Percentiles rank a stretch among this genome's conserved stretches.
These are phyloP conservation scores for Cercospora berteroae DNA, from an alignment of 2,329 filamentous ascomycete genomes.

Conservation along the genomic window DNA sequence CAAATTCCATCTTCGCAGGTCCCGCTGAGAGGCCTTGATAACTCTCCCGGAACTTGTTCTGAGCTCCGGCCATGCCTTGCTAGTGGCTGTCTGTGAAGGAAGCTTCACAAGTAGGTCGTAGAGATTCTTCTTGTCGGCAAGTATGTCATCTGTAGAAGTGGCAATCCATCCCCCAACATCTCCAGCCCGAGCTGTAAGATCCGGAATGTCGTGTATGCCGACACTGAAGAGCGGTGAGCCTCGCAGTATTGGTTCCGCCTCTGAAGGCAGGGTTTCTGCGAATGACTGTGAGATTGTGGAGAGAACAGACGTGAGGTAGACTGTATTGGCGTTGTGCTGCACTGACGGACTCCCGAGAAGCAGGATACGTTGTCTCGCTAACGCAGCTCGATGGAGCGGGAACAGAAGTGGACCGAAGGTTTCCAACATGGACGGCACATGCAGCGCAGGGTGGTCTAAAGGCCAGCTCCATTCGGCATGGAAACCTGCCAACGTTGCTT, in stretches of 20 bases:
- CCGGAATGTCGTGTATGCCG: conserved; percentile 87
- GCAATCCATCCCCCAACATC: conserved; percentile 72
- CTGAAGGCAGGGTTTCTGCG: conserved; percentile 62
- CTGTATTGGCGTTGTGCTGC: conserved; percentile 76
- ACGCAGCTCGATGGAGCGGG: conserved; percentile 80
- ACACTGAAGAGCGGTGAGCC: conserved; percentile 86
- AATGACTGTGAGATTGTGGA: conserved; percentile 80
- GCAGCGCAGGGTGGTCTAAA: conserved; percentile 80
- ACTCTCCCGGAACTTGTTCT: conserved; percentile 63
- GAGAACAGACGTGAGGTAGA: conserved; percentile 91
- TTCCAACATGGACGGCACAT: conserved; percentile 72
- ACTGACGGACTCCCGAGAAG: conserved; percentile 85
- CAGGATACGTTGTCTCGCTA: conserved; percentile 83
- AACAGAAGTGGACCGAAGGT: conserved; percentile 89
- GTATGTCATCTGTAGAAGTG: conserved; percentile 91
- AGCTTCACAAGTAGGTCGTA: conserved; percentile 85
- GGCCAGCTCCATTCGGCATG: conserved; percentile 59
- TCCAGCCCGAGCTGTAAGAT: conserved; percentile 60
- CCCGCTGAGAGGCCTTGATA: conserved; percentile 84
- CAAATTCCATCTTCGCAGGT: conserved; percentile 74
- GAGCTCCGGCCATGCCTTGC: conserved; percentile 64
- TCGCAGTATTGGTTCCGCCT: conserved; percentile 56
- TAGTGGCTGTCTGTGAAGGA: conserved; percentile 30
- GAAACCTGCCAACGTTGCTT: conserved; percentile 55
- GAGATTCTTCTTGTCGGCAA: conserved; percentile 78